A percentile compares a stretch with the other conserved stretches of the same genome.
Conservation (phyloP, 805 yeast genomes). For the Nakazawaea sp. region DNA sequence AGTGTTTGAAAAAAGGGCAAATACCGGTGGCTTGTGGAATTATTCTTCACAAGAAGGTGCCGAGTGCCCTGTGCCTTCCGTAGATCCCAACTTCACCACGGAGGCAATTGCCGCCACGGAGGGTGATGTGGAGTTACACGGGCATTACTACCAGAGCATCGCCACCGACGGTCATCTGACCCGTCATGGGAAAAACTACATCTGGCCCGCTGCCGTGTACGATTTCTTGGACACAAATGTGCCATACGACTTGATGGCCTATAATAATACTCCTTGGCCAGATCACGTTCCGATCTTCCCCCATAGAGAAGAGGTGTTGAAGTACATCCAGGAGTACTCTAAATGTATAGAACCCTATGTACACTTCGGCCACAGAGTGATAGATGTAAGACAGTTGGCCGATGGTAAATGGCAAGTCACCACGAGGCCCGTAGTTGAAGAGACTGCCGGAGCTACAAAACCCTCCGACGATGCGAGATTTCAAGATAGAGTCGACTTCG, state of each 20-base stretch:
- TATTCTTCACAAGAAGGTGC: slow-evolving; percentile 29
- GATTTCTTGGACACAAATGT: slow-evolving; percentile 65
- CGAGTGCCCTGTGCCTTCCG: slow-evolving; percentile 21
- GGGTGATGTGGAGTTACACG: not conserved
- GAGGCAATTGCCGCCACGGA: slow-evolving; percentile 1
- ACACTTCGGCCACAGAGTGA: slow-evolving; percentile 39
- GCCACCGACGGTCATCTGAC: not conserved
- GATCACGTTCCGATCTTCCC: slow-evolving; percentile 45
- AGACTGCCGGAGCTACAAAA: slow-evolving; percentile 24
- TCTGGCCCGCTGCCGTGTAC: slow-evolving; percentile 54
- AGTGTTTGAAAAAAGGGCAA: slow-evolving; percentile 50
- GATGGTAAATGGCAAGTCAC: slow-evolving; percentile 37
- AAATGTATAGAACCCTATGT: slow-evolving; percentile 31
- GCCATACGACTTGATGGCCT: slow-evolving; percentile 61
- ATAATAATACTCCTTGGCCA: slow-evolving; percentile 43
- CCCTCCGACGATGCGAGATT: slow-evolving; percentile 11
- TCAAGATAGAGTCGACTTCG: slow-evolving; percentile 29
- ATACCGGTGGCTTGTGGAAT: slow-evolving; percentile 82
- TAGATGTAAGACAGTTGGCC: slow-evolving; percentile 25
- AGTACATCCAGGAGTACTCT: slow-evolving; percentile 50
- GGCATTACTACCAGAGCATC: slow-evolving; percentile 4
- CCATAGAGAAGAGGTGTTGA: slow-evolving; percentile 45
- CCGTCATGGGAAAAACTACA: slow-evolving; percentile 17
- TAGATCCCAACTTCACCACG: slow-evolving; percentile 17
- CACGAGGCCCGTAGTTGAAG: slow-evolving; percentile 23